A percentile compares a stretch with the other conserved stretches of the same genome.
These are phyloP conservation scores for Ustilago vetiveriae DNA, from an alignment of 1,284 basidiomycete species.

Conservation along the genomic window DNA sequence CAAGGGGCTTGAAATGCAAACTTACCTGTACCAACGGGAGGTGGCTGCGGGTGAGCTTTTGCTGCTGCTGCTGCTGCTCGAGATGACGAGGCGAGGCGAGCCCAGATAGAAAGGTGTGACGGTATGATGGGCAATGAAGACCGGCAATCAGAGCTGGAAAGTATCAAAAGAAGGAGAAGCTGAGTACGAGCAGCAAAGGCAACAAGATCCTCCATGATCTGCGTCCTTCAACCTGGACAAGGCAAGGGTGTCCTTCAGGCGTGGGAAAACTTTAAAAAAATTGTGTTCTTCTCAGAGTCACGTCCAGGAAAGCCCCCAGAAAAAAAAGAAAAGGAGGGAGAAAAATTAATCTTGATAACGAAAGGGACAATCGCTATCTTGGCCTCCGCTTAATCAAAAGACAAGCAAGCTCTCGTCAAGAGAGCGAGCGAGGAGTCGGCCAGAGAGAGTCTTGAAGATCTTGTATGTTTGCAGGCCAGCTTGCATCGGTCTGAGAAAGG, in stretches of 20 bases:
- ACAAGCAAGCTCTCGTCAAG: no score
- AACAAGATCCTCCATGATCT: background rate
- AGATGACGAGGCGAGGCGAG: conserved; percentile 30
- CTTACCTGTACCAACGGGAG: conserved; percentile 30
- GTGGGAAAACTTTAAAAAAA: conserved; percentile 14
- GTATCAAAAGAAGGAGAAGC: background rate
- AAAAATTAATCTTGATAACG: conserved; percentile 4
- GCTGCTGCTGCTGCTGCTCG: conserved; percentile 31
- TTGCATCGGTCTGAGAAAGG: no score
- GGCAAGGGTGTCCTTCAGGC: conserved; percentile 1
- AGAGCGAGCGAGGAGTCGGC: no score
- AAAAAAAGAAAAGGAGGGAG: background rate
- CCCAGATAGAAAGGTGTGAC: conserved; percentile 18
- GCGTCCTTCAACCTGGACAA: background rate
- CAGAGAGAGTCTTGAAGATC: no score
- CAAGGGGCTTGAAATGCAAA: background rate
- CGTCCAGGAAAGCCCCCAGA: background rate
- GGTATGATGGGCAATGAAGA: conserved; percentile 30
- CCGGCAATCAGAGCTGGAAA: background rate
- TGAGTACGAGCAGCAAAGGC: no score
- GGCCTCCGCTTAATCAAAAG: conserved; percentile 3
- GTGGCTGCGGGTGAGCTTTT: background rate
- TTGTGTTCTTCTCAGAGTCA: no score
- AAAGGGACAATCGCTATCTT: background rate
- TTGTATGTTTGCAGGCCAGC: no score